Evolutionary conservation across 2,329 filamentous ascomycete genomes (phyloP).

Genomic region (Clonostachys rosea): DNA sequence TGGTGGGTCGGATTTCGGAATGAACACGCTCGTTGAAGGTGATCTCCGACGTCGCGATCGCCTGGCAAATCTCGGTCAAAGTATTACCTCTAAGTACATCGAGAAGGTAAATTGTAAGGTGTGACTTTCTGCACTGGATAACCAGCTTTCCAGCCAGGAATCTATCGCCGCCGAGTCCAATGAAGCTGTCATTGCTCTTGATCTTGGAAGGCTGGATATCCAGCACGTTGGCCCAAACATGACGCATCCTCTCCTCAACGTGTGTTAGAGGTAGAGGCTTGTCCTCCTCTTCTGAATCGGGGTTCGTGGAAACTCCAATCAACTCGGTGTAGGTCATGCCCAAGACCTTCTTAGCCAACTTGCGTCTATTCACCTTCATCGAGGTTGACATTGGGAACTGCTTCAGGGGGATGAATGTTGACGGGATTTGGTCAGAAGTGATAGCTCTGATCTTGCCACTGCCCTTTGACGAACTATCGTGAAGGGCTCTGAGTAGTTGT

Average conservation of each 20-base stretch:
- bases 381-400: constrained; percentile 42
- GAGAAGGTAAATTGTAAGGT: constrained; percentile 31
- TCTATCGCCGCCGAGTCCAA: constrained; percentile 39
- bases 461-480: constrained; percentile 16
- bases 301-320: constrained; percentile 28
- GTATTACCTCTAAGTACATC: constrained; percentile 34
- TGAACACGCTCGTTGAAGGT: constrained; percentile 5
- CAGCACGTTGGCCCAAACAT: constrained; percentile 41
- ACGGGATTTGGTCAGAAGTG: constrained; percentile 32
- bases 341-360: constrained; percentile 37
- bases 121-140: constrained; percentile 34
- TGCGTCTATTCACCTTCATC: constrained; percentile 43
- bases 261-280: constrained; percentile 43
- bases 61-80: constrained; percentile 39
- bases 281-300: constrained; percentile 27
- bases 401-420: constrained; percentile 41
- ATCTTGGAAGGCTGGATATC: constrained; percentile 31
- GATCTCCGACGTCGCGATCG: constrained; percentile 1
- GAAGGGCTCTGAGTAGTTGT: background rate
- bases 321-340: constrained; percentile 37
- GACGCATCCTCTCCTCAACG: constrained; percentile 39
- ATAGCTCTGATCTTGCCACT: constrained; percentile 1
- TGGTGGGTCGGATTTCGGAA: constrained; percentile 3
- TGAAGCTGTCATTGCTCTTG: constrained; percentile 35
- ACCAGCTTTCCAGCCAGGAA: constrained; percentile 38